phyloP scores from a whole-genome alignment of 164 flowering plant species.

The Saururus chinensis region DNA sequence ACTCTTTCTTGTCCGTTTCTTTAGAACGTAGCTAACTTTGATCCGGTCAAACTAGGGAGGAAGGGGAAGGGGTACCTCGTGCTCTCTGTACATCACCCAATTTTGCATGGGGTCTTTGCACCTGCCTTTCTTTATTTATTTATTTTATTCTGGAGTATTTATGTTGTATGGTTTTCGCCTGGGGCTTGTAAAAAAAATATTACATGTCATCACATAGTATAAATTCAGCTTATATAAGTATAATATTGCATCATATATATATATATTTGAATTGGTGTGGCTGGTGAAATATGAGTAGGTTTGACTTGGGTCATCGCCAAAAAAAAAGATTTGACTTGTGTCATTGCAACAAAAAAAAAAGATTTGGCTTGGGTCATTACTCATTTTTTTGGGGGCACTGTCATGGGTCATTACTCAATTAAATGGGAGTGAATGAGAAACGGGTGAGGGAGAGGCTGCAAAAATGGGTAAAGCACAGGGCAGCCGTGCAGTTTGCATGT shows the following conservation, averaged over 20 bases:
- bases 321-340: too few relatives aligned
- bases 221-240: not conserved
- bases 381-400: too few relatives aligned
- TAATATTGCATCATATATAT: too few relatives aligned
- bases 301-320: too few relatives aligned
- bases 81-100: constrained; percentile 15
- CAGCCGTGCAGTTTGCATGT: constrained; percentile 1
- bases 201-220: not conserved
- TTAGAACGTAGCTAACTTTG: not conserved
- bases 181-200: not conserved
- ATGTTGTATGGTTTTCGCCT: not conserved
- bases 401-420: not conserved
- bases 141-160: not conserved
- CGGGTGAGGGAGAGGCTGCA: not conserved
- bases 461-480: not conserved
- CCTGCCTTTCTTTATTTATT: not conserved
- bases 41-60: constrained; percentile 3
- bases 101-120: constrained; percentile 18
- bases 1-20: not conserved
- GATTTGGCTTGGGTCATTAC: too few relatives aligned
- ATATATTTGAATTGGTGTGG: too few relatives aligned
- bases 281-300: too few relatives aligned
- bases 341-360: too few relatives aligned
- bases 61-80: not conserved
- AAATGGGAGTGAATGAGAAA: not conserved